Conservation (phyloP, 2,329 filamentous ascomycete genomes). For the Graphilbum fragrans region DNA sequence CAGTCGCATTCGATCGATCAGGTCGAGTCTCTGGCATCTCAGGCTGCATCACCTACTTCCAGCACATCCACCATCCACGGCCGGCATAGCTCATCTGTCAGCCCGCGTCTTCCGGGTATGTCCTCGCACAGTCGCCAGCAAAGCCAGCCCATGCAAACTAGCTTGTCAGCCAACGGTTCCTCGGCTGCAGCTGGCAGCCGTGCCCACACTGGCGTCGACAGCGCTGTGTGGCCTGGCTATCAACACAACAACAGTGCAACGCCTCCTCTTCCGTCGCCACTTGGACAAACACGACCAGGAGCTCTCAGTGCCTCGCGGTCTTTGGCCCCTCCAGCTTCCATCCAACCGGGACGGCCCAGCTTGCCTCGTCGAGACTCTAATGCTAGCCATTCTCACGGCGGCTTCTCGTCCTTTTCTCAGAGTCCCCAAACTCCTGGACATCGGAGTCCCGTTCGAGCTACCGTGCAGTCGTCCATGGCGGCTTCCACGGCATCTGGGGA, state of each 20-base stretch:
- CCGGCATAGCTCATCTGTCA: constrained; percentile 38
- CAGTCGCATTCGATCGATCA: constrained; percentile 67
- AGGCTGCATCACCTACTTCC: constrained; percentile 50
- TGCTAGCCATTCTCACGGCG: constrained; percentile 22
- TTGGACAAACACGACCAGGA: constrained; percentile 11
- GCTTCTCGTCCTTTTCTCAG: constrained; percentile 27
- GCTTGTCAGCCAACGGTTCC: constrained; percentile 4
- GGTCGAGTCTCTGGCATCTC: constrained; percentile 62
- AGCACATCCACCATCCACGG: constrained; percentile 43
- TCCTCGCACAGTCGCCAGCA: constrained; percentile 21
- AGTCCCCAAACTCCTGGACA: constrained; percentile 23
- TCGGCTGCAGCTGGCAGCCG: background rate
- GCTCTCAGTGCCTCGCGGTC: constrained; percentile 22
- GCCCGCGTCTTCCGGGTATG: constrained; percentile 33
- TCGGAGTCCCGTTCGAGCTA: constrained; percentile 19
- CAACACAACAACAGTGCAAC: constrained; percentile 5
- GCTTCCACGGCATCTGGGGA: constrained; percentile 26
- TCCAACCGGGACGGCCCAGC: constrained; percentile 32
- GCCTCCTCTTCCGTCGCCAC: constrained; percentile 6
- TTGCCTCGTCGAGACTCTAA: constrained; percentile 35
- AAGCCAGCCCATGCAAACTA: constrained; percentile 7
- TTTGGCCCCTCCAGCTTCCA: constrained; percentile 42
- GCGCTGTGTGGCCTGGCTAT: constrained; percentile 4
- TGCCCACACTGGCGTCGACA: constrained; percentile 1
- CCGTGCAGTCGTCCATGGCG: background rate